Evolutionary conservation across 768 basidiomycete species (phyloP).

Genomic region (Pleurotus salmoneostramineus): DNA sequence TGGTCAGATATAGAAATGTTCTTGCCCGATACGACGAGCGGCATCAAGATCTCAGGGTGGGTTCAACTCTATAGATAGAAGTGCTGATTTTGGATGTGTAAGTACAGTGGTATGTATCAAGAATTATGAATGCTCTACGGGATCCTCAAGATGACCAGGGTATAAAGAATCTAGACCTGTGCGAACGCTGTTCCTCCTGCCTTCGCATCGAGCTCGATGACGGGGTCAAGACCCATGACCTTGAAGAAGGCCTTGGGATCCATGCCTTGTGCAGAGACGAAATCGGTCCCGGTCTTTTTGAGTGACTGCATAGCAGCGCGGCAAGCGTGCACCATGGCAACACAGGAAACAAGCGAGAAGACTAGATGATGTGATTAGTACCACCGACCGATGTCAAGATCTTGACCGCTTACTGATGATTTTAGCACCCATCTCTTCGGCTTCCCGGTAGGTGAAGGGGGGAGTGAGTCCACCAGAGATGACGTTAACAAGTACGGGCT

Average conservation of each 20-base stretch:
- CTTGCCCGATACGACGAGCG: background rate
- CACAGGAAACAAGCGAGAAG: conserved; percentile 45
- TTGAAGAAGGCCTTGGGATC: conserved; percentile 49
- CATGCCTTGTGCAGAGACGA: conserved; percentile 33
- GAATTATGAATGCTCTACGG: background rate
- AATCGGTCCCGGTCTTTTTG: conserved; percentile 48
- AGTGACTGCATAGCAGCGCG: conserved; percentile 43
- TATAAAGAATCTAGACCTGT: background rate
- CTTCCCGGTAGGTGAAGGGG: conserved; percentile 43
- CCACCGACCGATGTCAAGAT: background rate
- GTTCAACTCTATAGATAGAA: conserved; percentile 5
- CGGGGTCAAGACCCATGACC: conserved; percentile 34
- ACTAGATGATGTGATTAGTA: conserved; percentile 21
- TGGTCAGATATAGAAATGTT: background rate
- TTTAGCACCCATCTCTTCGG: conserved; percentile 41
- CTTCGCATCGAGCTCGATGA: conserved; percentile 3
- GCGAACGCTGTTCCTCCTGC: conserved; percentile 1
- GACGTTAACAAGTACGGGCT: conserved; percentile 46
- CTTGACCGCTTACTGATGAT: conserved; percentile 25
- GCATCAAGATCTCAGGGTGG: background rate
- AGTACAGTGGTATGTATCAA: background rate
- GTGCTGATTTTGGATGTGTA: background rate
- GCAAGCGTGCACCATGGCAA: conserved; percentile 44
- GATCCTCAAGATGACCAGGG: background rate
- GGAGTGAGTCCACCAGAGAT: conserved; percentile 50